These are phyloP conservation scores for Phyllosticta capitalensis DNA, from an alignment of 2,329 filamentous ascomycete genomes.

Conservation along the genomic window DNA sequence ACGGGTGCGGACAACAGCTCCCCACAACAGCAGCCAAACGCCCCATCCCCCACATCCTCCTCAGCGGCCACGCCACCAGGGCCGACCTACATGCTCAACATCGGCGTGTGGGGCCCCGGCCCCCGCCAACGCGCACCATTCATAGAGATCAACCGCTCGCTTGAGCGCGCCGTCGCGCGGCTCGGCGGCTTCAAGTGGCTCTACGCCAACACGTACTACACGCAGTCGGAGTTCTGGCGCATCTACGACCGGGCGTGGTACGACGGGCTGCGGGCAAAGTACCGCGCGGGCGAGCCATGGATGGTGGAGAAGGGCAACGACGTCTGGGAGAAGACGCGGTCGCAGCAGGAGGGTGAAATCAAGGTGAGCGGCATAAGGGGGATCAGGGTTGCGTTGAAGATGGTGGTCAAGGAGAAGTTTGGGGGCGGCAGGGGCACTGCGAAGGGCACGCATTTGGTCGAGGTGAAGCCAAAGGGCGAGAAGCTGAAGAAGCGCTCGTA, in stretches of 20 bases:
- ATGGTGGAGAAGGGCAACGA: background rate
- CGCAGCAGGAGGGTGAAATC: background rate
- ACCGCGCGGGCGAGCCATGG: slow-evolving; percentile 37
- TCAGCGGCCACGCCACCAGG: background rate
- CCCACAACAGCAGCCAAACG: no score
- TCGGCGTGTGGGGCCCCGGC: slow-evolving; percentile 73
- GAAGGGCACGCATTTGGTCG: background rate
- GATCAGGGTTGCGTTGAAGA: background rate
- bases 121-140: slow-evolving; percentile 49
- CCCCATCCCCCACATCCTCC: slow-evolving; percentile 11
- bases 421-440: background rate
- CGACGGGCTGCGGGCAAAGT: slow-evolving; percentile 52
- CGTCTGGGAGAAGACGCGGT: background rate
- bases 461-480: background rate
- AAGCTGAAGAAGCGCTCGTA: background rate
- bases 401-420: background rate
- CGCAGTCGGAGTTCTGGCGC: slow-evolving; percentile 59
- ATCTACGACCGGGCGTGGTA: slow-evolving; percentile 54
- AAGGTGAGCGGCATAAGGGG: background rate
- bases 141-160: slow-evolving; percentile 56
- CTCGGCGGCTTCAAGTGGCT: slow-evolving; percentile 78
- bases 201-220: slow-evolving; percentile 78
- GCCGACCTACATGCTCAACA: slow-evolving; percentile 33
- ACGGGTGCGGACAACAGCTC: no score
- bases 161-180: slow-evolving; percentile 59